A percentile compares a stretch with the other conserved stretches of the same genome.
These are phyloP conservation scores for Guadua angustifolia DNA, from an alignment of 176 grass and related monocot species.

Conservation along the genomic window DNA sequence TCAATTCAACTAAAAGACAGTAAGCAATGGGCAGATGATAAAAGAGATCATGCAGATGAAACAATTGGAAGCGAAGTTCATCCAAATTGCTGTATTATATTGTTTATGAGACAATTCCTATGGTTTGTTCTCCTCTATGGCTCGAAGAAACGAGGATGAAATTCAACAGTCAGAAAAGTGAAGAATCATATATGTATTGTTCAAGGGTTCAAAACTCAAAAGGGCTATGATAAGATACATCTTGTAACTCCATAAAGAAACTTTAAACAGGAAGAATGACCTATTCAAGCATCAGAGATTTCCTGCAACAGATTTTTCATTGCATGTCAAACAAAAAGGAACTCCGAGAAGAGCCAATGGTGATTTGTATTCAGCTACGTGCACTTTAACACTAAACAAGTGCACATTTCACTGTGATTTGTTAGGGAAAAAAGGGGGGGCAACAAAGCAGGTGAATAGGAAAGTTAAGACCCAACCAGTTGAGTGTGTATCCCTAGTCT, in stretches of 20 bases:
- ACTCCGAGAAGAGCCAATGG: conserved; percentile 29
- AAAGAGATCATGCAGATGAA: conserved; percentile 10
- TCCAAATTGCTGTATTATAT: conserved; percentile 18
- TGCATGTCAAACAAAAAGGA: conserved; percentile 28
- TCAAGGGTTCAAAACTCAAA: conserved; percentile 20
- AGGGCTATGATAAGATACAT: neutral
- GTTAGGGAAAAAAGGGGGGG: neutral
- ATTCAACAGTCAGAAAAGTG: neutral
- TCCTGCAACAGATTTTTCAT: neutral
- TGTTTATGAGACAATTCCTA: conserved; percentile 12
- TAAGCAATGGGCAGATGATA: conserved; percentile 18
- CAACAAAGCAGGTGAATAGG: neutral
- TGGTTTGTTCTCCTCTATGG: conserved; percentile 10
- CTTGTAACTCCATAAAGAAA: neutral
- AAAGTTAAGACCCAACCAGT: neutral
- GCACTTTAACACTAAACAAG: neutral
- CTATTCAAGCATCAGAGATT: conserved; percentile 5
- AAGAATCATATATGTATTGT: conserved; percentile 11
- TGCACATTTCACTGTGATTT: neutral
- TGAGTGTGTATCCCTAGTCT: neutral
- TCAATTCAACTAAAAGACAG: conserved; percentile 31
- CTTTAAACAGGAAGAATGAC: conserved; percentile 9
- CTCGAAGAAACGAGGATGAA: conserved; percentile 17
- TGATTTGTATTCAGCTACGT: too few relatives aligned
- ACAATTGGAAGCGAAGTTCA: conserved; percentile 14